Base-by-base conservation (phyloP, 768 basidiomycete genomes). In the Dioszegia aurantiaca region DNA sequence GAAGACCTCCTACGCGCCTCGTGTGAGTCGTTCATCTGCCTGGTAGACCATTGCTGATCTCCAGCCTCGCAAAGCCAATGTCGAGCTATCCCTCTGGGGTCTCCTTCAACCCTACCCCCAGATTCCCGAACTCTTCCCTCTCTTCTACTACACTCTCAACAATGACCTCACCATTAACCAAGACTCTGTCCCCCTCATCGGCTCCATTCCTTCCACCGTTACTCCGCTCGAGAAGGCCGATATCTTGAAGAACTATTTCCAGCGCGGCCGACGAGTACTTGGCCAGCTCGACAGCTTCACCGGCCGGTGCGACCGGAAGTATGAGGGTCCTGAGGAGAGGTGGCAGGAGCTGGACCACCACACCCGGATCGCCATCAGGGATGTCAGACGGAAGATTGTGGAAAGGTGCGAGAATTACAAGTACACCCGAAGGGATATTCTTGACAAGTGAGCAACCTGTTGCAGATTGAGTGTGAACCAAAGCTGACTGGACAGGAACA, bases 401-500 rank as follows among this genome's bases (percentile, higher is more conserved):
- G 75, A 76, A 47, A 49, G 75, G 39, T 73, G 71, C 37, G 75
- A 77, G 65, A 77, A 77, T 53, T 77, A 77, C 67, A 77, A 77
- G 61, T 77, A 77, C 56, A 77, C 75, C 46, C 63, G 75, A 23
- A 55, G 75, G 23, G 75, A 77, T 60, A 59, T 77, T 12, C 60
- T 77, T 24, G 74, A 77, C 64, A 74, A 74, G 75, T 77, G 60
- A 69, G 73, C 64, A 17, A 14, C 19, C 40, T 55, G 36, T 30
- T 36, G 42, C 5, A 3, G 9, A 14, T 30, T 47, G 4, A 47
- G 14, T 19, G 14, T 4, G 8, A 24, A 45, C 19, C 28, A 19
- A 19, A 36, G 36, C 43, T 56, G 44, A 62, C 31, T n/a, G n/a
- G 21, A 8, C 54, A 76, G 75, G 55, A 48, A 60, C 24, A 17